phyloP scores from a whole-genome alignment of 371 early-diverging fungal genomes.

The Apophysomyces ossiformis region DNA sequence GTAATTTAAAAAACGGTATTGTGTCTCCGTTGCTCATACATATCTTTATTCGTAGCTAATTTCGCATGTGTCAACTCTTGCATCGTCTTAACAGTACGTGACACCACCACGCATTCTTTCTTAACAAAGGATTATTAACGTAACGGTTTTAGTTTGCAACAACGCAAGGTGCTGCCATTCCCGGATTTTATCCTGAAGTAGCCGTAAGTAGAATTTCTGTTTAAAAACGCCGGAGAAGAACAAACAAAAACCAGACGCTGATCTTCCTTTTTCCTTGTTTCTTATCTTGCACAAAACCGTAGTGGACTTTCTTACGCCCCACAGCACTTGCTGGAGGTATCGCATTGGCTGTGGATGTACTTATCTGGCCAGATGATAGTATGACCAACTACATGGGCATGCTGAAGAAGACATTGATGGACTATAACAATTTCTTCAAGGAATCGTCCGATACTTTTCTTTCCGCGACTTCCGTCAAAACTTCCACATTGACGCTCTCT shows the following conservation, averaged over 20 bases:
- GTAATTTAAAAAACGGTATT: constrained; percentile 15
- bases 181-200: constrained; percentile 23
- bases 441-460: constrained; percentile 37
- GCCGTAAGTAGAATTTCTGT: constrained; percentile 21
- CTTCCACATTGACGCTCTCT: constrained; percentile 15
- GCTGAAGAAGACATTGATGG: constrained; percentile 22
- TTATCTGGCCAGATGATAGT: constrained; percentile 46
- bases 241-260: not conserved
- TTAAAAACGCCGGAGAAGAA: not conserved
- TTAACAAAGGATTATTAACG: not conserved
- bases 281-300: not conserved
- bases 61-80: constrained; percentile 40
- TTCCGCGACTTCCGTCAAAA: not conserved
- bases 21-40: not conserved
- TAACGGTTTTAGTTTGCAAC: constrained; percentile 26
- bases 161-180: constrained; percentile 25
- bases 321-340: constrained; percentile 32
- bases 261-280: not conserved
- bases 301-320: constrained; percentile 39
- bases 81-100: constrained; percentile 35
- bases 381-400: constrained; percentile 31
- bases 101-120: not conserved
- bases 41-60: constrained; percentile 26
- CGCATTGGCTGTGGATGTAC: constrained; percentile 28
- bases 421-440: constrained; percentile 34